These are phyloP conservation scores for Eutrema salsugineum DNA, from an alignment of 441 rosid genomes.

Conservation along the genomic window DNA sequence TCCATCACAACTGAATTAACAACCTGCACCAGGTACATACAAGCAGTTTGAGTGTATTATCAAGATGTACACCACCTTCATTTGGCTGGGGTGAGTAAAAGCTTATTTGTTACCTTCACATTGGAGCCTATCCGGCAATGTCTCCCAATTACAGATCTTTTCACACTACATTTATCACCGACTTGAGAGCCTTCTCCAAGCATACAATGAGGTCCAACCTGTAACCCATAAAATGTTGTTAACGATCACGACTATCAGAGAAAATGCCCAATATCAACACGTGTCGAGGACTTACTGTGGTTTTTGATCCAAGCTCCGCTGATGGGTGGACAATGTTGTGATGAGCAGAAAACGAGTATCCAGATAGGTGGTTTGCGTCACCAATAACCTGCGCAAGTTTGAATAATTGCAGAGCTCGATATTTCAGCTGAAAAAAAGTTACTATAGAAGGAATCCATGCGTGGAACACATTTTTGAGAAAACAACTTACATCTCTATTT, in stretches of 20 bases:
- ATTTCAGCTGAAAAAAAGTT: neutral
- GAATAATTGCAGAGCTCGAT: neutral
- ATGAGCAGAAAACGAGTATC: slow-evolving; percentile 76
- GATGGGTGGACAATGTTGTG: slow-evolving; percentile 80
- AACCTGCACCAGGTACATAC: slow-evolving; percentile 45
- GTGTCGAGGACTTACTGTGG: slow-evolving; percentile 49
- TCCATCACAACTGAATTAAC: slow-evolving; percentile 87
- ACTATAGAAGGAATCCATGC: neutral
- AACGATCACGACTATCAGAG: neutral
- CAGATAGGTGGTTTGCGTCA: slow-evolving; percentile 82
- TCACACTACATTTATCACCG: slow-evolving; percentile 95
- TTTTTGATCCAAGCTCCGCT: slow-evolving; percentile 83
- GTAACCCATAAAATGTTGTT: slow-evolving; percentile 22
- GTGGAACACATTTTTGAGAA: neutral
- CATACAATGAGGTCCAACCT: slow-evolving; percentile 95
- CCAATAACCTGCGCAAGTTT: slow-evolving; percentile 60
- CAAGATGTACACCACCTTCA: neutral
- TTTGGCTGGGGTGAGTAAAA: neutral
- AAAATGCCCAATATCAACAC: neutral
- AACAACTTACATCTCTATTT: slow-evolving; percentile 79
- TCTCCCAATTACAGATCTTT: slow-evolving; percentile 92
- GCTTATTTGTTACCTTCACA: slow-evolving; percentile 65
- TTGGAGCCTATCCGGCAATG: slow-evolving; percentile 96
- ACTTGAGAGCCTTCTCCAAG: slow-evolving; percentile 92
- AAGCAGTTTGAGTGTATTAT: neutral